Percentiles rank a stretch among this genome's conserved stretches.
phyloP scores from a whole-genome alignment of 2,329 filamentous ascomycete species.

The Colletotrichum eremochloae region DNA sequence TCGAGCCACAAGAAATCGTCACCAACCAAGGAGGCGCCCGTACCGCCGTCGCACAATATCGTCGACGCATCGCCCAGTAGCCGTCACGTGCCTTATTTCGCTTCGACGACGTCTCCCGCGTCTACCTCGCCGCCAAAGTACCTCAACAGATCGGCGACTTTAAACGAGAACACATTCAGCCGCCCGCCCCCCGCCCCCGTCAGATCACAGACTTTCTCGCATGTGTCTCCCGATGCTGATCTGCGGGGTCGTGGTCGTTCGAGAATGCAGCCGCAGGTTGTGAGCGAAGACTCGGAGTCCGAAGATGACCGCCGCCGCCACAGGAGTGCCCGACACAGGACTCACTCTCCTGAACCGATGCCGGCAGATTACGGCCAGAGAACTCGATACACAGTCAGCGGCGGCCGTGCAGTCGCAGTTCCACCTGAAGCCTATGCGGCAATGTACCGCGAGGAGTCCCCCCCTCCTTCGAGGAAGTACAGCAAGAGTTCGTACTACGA shows the following conservation, averaged over 20 bases:
- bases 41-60: slow-evolving; percentile 42
- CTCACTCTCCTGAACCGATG: slow-evolving; percentile 51
- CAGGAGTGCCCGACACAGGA: slow-evolving; percentile 52
- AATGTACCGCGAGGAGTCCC: slow-evolving; percentile 44
- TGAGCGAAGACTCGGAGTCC: slow-evolving; percentile 50
- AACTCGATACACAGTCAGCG: slow-evolving; percentile 38
- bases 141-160: slow-evolving; percentile 51
- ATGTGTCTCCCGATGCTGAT: slow-evolving; percentile 42
- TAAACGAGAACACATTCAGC: slow-evolving; percentile 47
- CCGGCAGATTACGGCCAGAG: slow-evolving; percentile 29
- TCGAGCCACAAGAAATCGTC: slow-evolving; percentile 42
- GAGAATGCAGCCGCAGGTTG: slow-evolving; percentile 52
- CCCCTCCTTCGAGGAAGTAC: slow-evolving; percentile 29
- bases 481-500: slow-evolving; percentile 35
- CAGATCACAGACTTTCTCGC: slow-evolving; percentile 53
- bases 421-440: slow-evolving; percentile 42
- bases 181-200: slow-evolving; percentile 47
- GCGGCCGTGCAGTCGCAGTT: slow-evolving; percentile 47
- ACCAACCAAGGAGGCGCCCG: slow-evolving; percentile 30
- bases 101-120: slow-evolving; percentile 46
- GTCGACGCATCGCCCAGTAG: slow-evolving; percentile 49
- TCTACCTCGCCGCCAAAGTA: slow-evolving; percentile 52
- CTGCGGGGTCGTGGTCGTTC: slow-evolving; percentile 55
- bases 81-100: slow-evolving; percentile 47
- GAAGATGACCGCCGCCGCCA: slow-evolving; percentile 51